Base-by-base conservation (phyloP, 306 rosid genomes). In the Castanospermum australe region DNA sequence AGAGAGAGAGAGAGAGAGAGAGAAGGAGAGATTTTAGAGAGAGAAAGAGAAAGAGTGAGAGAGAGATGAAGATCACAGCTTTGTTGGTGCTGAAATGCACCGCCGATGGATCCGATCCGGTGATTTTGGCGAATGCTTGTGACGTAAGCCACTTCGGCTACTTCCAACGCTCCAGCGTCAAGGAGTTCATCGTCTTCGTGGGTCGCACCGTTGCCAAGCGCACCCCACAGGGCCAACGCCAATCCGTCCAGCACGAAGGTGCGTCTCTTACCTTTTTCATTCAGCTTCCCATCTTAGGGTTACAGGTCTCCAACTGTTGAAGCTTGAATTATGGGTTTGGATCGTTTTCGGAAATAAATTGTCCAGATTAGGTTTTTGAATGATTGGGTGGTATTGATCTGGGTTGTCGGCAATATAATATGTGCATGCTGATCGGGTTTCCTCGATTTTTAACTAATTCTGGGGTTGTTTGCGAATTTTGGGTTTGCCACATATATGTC, bases 181-280 rank as follows among this genome's bases (percentile, higher is more conserved):
- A 69, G 87, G 97, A 96, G 61, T 96, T 96, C 90, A 72, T 96
- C 79, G 86, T 90, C 76, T 96, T 96, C 73, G 97, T 96, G 14
- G 92, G 91, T 71, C 99, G 99, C 35, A 96, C 99, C 73, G 99
- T 96, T 25, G 99, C 99, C 73, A 93, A 76, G 30, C 99, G 97
- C 28, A 96, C 96, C 22, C 90, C 93, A 7, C 93, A 87, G 7
- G 93, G 88, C 8, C 99, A 96, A 55, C 97, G 99, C 30, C 99
- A 96, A 82, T 89, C 99, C 54, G 99, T 96, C 17, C 93, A 96
- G 78, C 99, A 96, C 63, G 99, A 96, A 93, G 99, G 99, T 89
- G 5, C 25, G 14, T 15, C 55, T 42, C 2, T 8, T 22, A 18
- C 54, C 4, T 20, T 39, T 28, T 74, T 30, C 32, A 8, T 42